Base-by-base conservation (phyloP, 192 early-diverging fungal species). In the Oehlia diaphana region DNA sequence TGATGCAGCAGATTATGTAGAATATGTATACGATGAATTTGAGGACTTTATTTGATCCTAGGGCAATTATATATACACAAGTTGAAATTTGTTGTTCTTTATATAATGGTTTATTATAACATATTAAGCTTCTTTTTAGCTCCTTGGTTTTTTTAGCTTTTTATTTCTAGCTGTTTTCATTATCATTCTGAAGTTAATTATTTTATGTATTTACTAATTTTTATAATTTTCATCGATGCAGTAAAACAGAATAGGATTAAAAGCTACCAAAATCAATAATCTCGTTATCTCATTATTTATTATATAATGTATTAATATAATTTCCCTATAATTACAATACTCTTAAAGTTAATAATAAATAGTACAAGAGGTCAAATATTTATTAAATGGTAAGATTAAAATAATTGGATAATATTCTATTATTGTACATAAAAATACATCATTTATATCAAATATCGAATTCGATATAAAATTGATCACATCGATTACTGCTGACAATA, bases 21-120 rank as follows among this genome's bases (percentile, higher is more conserved):
- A 87, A 47, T 86, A 79, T 69, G 81, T 12, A 12, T 12, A 89
- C 53, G 89, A 90, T 58, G 86, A 82, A 72, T 86, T 88, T 65
- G 90, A 91, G 68, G 58, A 62, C 12, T 91, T 90, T 72, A 91
- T 91, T 87, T 91, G 86, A 73, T 63, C 65, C 23, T 26, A 14
- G 65, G 65, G 10, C 26, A 33, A 26, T 31, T 67, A 14, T 16
- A 33, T 67, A 33, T 12, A 19, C n/a, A 13, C 21, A 33, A 10
- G 28, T 7, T 13, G 26, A 9, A 12, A 2, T 33, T 67, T 28
- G 65, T 12, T 33, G 12, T 6, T 66, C 4, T 33, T 35, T 37
- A 31, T 33, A 67, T 26, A 66, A 13, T 31, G 13, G 16, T 4
- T 53, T 14, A 58, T 58, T 58, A 58, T 58, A 4, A 58, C 12